Conservation (phyloP, 306 rosid species). For the Mimosa pudica region DNA sequence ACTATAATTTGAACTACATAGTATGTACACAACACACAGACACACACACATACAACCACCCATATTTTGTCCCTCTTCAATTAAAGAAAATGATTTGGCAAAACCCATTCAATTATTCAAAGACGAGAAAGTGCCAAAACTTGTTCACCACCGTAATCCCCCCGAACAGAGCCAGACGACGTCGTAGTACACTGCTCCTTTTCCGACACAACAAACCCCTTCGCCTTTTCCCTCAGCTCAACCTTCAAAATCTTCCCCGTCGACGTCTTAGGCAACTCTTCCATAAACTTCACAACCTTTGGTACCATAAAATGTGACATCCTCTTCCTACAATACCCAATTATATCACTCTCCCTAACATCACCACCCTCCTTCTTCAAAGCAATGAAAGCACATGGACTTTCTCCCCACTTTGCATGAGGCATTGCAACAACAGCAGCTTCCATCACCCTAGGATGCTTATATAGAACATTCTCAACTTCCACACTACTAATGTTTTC, state of each 20-base stretch:
- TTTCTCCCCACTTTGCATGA: constrained; percentile 86
- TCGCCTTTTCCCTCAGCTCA: constrained; percentile 43
- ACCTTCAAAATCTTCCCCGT: constrained; percentile 51
- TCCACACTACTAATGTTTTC: constrained; percentile 92
- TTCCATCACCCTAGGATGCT: constrained; percentile 68
- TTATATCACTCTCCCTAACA: constrained; percentile 39
- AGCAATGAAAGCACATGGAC: constrained; percentile 80
- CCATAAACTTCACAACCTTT: constrained; percentile 46
- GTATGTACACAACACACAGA: constrained; percentile 26
- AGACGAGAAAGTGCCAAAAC: constrained; percentile 64
- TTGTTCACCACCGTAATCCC: constrained; percentile 22
- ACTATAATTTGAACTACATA: not conserved
- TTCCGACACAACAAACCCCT: constrained; percentile 31
- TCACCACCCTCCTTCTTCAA: constrained; percentile 17
- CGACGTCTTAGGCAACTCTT: constrained; percentile 49
- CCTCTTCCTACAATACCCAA: constrained; percentile 42
- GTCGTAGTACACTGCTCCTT: not conserved
- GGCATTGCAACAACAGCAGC: constrained; percentile 98
- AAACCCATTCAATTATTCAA: constrained; percentile 23
- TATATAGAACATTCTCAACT: constrained; percentile 61
- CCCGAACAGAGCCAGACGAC: not conserved
- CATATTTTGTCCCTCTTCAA: not conserved
- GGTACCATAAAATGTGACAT: constrained; percentile 55
- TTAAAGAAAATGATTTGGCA: not conserved
- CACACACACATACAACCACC: not conserved